Evolutionary conservation across 441 rosid species (phyloP).

Genomic region (Sinapis alba): DNA sequence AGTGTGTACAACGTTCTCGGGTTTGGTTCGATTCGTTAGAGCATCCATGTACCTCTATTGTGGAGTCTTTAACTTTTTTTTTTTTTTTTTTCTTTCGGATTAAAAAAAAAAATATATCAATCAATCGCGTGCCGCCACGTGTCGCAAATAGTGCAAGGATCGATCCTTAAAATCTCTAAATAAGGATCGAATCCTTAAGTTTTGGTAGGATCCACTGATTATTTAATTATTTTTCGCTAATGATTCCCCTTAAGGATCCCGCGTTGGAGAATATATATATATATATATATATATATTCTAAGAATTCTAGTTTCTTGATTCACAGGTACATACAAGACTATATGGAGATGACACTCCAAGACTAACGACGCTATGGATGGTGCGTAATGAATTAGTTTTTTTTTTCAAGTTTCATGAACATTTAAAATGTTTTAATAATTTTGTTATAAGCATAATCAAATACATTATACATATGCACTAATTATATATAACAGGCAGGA

Average conservation of each 20-base stretch:
- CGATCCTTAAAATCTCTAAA: no score
- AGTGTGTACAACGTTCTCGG: neutral
- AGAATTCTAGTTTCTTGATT: neutral
- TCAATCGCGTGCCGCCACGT: no score
- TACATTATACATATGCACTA: neutral
- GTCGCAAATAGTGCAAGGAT: no score
- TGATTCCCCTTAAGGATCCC: no score
- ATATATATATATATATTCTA: neutral
- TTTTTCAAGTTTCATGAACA: neutral
- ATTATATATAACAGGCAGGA: constrained; percentile 19
- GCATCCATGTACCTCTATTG: no score
- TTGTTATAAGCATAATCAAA: constrained; percentile 4
- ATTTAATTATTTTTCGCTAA: no score
- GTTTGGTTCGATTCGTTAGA: neutral
- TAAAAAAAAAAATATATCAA: no score
- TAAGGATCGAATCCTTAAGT: no score
- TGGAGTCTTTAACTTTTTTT: no score
- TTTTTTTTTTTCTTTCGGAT: no score
- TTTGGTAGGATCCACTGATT: no score
- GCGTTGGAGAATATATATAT: no score
- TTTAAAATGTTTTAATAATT: neutral
- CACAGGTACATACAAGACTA: constrained; percentile 24
- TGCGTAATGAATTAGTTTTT: constrained; percentile 7
- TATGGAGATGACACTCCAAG: constrained; percentile 32
- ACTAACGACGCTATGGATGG: constrained; percentile 34